Base-by-base conservation (phyloP, 768 basidiomycete species). In the Holtermanniella nyarrowii region DNA sequence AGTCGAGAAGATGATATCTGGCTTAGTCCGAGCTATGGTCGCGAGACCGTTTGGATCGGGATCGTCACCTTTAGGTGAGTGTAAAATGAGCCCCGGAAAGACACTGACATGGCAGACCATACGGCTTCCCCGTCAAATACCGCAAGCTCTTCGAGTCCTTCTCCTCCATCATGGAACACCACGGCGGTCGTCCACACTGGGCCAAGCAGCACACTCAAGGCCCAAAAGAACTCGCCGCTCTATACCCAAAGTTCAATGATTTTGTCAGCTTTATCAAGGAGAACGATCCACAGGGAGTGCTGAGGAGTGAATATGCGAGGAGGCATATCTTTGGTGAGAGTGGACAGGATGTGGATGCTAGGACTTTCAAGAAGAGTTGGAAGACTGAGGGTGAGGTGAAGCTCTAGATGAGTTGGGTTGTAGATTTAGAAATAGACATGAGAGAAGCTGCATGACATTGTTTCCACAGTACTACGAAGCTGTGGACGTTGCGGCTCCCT, bases 51-150 rank as follows among this genome's bases (percentile, higher is more conserved):
- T 60, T 99, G 90, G 86, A 87, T 99, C 54, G 95, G 95, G n/a
- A 81, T 97, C 48, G 80, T 95, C n/a, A 88, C 91, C 65, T 99
- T 83, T 76, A 88, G 88, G 93, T 96, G 52, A 63, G 86, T 73
- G 5, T 44, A 4, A 23, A 23, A 46, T 23, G 4, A 4, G 18
- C 39, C 18, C 39, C n/a, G n/a, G n/a, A n/a, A n/a, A n/a, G n/a
- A n/a, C n/a, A 26, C 57, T 47, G 22, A 39, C 25, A 18, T 3
- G 16, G 31, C 59, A 93, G 90, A 63, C 89, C 90, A 2, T 96
- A 90, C 65, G 84, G 84, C 5, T 76, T 83, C 54, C 80, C 82
- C 44, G 82, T 88, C 5, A 84, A 87, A 14, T 95, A 93, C 74
- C 81, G 81, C 52, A 73, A 76, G 50, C 75, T 88, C 46, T 93